Base-by-base conservation (phyloP, 176 grass and related monocot species). In the Aegilops umbellulata region DNA sequence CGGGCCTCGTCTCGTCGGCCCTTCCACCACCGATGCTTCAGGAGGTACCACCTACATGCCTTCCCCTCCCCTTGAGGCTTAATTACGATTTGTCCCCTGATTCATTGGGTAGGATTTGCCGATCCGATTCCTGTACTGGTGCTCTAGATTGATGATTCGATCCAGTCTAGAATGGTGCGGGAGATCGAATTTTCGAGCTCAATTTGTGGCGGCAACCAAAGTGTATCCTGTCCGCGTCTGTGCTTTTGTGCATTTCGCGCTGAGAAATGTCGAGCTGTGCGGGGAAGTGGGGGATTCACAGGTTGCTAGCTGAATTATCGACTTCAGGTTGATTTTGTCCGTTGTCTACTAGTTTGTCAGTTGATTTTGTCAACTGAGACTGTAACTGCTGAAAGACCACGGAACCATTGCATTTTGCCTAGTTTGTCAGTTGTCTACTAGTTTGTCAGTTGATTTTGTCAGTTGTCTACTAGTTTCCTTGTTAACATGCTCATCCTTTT, bases 331-430 rank as follows among this genome's bases (percentile, higher is more conserved):
- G 47, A 51, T 88, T 74, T 92, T 90, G 89, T 92, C 24, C 84
- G 85, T 83, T 80, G 76, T 74, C 78, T 92, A 26, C 65, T 79
- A 75, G 78, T 47, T 81, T 83, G n/a, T n/a, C 80, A 76, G 70
- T 77, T 9, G 68, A 51, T 88, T 74, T 92, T 90, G 89, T 92
- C 24, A 86, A n/a, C n/a, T n/a, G n/a, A n/a, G n/a, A n/a, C n/a
- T n/a, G n/a, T n/a, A n/a, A n/a, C n/a, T n/a, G n/a, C n/a, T n/a
- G n/a, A n/a, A n/a, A n/a, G n/a, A n/a, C n/a, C n/a, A n/a, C n/a
- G n/a, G n/a, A n/a, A n/a, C n/a, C n/a, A n/a, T n/a, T n/a, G n/a
- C n/a, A n/a, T n/a, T n/a, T n/a, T n/a, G n/a, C n/a, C n/a, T n/a
- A n/a, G n/a, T n/a, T n/a, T n/a, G n/a, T n/a, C n/a, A n/a, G n/a